Evolutionary conservation across 495 filamentous ascomycete genomes (phyloP).

Genomic region (Penicillium parvum): DNA sequence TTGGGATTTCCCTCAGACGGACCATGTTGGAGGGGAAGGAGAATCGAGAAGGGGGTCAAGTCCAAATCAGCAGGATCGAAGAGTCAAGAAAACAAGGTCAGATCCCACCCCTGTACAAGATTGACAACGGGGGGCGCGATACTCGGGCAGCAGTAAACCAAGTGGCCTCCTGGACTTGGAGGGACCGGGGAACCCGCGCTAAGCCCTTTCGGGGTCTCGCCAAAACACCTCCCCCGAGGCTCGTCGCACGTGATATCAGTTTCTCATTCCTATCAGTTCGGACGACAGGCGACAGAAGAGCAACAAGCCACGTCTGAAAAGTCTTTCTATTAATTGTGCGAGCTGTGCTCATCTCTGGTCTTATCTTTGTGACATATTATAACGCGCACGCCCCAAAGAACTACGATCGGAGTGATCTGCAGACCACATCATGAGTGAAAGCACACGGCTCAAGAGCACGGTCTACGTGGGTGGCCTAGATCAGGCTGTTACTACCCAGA

Average conservation of each 20-base stretch:
- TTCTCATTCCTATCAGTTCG: conserved; percentile 10
- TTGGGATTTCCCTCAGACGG: conserved; percentile 86
- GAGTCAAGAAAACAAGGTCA: conserved; percentile 15
- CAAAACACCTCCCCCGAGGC: conserved; percentile 36
- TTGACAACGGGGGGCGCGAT: conserved; percentile 23
- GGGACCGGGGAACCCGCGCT: conserved; percentile 33
- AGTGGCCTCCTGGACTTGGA: conserved; percentile 45
- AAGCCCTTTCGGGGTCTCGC: conserved; percentile 34
- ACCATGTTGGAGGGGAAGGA: conserved; percentile 64
- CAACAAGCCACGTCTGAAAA: neutral
- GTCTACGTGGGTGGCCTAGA: conserved; percentile 89
- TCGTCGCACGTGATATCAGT: conserved; percentile 42
- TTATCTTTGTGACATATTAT: too few relatives aligned
- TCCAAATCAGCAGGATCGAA: conserved; percentile 14
- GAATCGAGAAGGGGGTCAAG: conserved; percentile 23
- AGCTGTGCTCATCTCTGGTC: neutral
- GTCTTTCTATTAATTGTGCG: neutral
- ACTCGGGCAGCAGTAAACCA: conserved; percentile 33
- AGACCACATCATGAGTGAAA: conserved; percentile 66
- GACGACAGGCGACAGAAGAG: neutral
- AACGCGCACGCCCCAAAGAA: too few relatives aligned
- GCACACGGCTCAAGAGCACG: conserved; percentile 77
- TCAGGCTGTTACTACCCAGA: conserved; percentile 64
- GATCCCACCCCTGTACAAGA: conserved; percentile 26
- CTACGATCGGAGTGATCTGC: too few relatives aligned